These are phyloP conservation scores for Houttuynia cordata DNA, from an alignment of 164 flowering plant species.

Conservation along the genomic window DNA sequence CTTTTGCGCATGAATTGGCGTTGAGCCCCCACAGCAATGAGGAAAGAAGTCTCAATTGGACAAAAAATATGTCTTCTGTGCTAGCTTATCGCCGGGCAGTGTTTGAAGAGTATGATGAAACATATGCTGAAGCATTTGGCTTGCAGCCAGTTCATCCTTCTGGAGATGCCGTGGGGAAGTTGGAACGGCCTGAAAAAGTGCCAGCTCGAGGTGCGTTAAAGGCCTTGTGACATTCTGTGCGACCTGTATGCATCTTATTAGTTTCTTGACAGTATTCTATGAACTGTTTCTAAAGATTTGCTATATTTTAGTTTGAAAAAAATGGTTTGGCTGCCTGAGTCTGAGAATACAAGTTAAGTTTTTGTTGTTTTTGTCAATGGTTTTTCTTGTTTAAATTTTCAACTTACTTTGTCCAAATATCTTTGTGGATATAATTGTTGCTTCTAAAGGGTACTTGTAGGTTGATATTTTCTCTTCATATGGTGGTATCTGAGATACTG, in stretches of 20 bases:
- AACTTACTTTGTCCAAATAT: not conserved
- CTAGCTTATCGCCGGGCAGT: slow-evolving; percentile 61
- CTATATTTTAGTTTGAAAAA: too few species aligned
- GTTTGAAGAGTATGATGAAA: slow-evolving; percentile 86
- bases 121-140: slow-evolving; percentile 94
- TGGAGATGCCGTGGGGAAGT: slow-evolving; percentile 7
- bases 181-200: slow-evolving; percentile 23
- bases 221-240: not conserved
- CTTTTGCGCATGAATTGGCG: slow-evolving; percentile 55
- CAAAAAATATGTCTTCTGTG: slow-evolving; percentile 42
- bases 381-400: not conserved
- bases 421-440: too few species aligned
- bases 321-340: too few species aligned
- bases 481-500: too few species aligned
- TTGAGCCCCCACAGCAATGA: slow-evolving; percentile 28
- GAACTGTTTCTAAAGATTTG: too few species aligned
- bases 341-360: too few species aligned
- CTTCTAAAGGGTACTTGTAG: too few species aligned
- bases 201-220: slow-evolving; percentile 43
- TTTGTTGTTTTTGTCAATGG: not conserved
- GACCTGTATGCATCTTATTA: too few species aligned
- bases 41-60: slow-evolving; percentile 23
- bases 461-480: too few species aligned
- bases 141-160: slow-evolving; percentile 32
- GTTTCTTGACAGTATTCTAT: too few species aligned